Evolutionary conservation across 2,329 filamentous ascomycete species (phyloP), one percentile per base, ranked within the genome.

Genomic region (Xylogone sp.): DNA sequence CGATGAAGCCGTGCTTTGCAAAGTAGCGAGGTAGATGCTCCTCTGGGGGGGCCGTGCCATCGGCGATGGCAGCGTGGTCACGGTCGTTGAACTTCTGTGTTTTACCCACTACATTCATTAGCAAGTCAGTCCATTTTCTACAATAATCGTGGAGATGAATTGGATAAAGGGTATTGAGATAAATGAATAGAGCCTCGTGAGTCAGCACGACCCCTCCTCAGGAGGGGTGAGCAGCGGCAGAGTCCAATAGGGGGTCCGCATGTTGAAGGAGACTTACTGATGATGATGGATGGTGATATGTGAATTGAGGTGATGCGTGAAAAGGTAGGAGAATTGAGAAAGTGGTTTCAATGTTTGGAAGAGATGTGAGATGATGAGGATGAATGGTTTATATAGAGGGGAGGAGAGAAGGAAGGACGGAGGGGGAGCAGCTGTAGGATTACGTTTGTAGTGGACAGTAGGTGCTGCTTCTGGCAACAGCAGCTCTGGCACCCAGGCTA

Each of bases 21-120:
- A 97, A 97, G 82, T 88, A 97, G 67, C 91, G 90, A 66, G 94
- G 93, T 22, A 96, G 75, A 64, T 87, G 81, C 61, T 94, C 87
- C 58, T 87, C 79, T 50, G 83, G 77, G 48, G 78, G 71, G 55
- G 82, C 84, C 52, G 82, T 84, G 68, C 87, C 88, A 63, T 94
- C 88, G 60, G 87, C 86, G 61, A 90, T 75, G 65, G 81, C 87
- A 64, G 84, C 83, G 76, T 96, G 88, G 78, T 95, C 88, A 75
- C 92, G 92, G 73, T 96, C 90, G 75, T 91, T 96, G 77, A 80
- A 83, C 79, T 97, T 99, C 83, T 93, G 90, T 59, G 93, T 95
- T 71, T 94, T 93, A 77, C 94, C 97, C 93, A 99, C 92, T 96
- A 62, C 51, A 16, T 39, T 18, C 5, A 39, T 39, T 6, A 16